Evolutionary conservation across 176 grass and related monocot genomes (phyloP), one percentile per base, ranked within the genome.

Genomic region (Microstegium vimineum): DNA sequence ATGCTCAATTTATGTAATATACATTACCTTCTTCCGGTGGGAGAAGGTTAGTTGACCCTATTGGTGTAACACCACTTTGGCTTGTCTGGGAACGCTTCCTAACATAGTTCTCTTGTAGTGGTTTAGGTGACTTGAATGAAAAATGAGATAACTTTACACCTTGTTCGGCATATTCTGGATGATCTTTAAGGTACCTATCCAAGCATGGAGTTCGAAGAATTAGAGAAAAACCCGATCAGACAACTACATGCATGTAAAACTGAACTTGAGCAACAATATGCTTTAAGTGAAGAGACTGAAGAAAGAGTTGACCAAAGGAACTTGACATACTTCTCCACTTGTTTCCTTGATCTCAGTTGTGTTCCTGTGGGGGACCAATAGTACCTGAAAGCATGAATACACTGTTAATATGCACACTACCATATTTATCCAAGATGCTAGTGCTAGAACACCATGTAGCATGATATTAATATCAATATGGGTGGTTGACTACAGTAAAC

Each of bases 101-200:
- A 41, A 84, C 28, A 68, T 89, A 86, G 12, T 86, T 56, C 56
- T 77, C 43, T 26, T 77, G 76, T 7, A 89, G 70, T 73, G 87
- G 74, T 59, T 30, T 68, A 79, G 91, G 91, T 67, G 46, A 26
- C 68, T 28, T 72, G 62, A 93, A 93, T 17, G 81, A 90, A 65
- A 90, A 88, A 69, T 90, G 74, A 80, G 87, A 82, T 75, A 42
- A 20, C 17, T 63, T 17, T 40, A 87, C 43, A 54, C 85, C 59
- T 23, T 85, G 64, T 46, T 16, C 10, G 26, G 35, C 71, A 65
- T 49, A 36, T 47, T 76, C 52, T 41, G 69, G 87, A 57, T 85
- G 82, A 40, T 87, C 87, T 28, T 31, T 2, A 67, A 93, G 80
- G 67, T 87, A 87, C 54, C 87, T 93, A 69, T 73, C 25, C 71